Percentiles rank a stretch among this genome's conserved stretches.
phyloP scores from a whole-genome alignment of 1,284 basidiomycete species.

The Wallemia hederae region DNA sequence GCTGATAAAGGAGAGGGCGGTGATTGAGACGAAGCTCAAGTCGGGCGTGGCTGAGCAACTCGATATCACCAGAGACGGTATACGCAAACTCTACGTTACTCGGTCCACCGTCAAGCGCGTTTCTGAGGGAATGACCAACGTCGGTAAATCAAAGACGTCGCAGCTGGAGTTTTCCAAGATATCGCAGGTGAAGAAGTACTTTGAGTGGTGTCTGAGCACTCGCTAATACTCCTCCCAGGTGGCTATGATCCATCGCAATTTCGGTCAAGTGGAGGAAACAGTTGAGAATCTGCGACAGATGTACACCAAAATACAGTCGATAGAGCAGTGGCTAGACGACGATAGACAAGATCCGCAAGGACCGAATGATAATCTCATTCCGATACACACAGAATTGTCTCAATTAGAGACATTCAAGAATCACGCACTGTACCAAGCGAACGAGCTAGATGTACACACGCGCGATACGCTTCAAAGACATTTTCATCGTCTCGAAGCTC shows the following conservation, averaged over 20 bases:
- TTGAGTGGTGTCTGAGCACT: background rate
- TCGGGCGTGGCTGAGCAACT: slow-evolving; percentile 81
- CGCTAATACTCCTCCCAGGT: slow-evolving; percentile 37
- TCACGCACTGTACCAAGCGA: slow-evolving; percentile 69
- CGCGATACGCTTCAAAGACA: slow-evolving; percentile 38
- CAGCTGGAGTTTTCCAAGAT: slow-evolving; percentile 54
- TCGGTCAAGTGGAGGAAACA: slow-evolving; percentile 82
- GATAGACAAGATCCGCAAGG: slow-evolving; percentile 47
- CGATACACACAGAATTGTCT: slow-evolving; percentile 64
- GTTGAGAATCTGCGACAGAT: slow-evolving; percentile 72
- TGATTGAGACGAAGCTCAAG: slow-evolving; percentile 75
- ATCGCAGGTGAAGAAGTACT: slow-evolving; percentile 28
- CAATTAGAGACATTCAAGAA: slow-evolving; percentile 81
- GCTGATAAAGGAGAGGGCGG: slow-evolving; percentile 79
- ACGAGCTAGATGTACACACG: slow-evolving; percentile 41
- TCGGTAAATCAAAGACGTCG: slow-evolving; percentile 13
- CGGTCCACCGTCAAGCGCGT: slow-evolving; percentile 54
- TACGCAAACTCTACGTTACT: slow-evolving; percentile 56
- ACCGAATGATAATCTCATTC: slow-evolving; percentile 56
- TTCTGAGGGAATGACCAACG: slow-evolving; percentile 68
- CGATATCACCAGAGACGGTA: slow-evolving; percentile 62
- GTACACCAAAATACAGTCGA: slow-evolving; percentile 46
- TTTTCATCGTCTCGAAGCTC: slow-evolving; percentile 62
- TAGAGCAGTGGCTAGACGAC: slow-evolving; percentile 45
- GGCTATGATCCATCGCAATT: slow-evolving; percentile 80